A percentile compares a stretch with the other conserved stretches of the same genome.
phyloP scores from a whole-genome alignment of 73 alveolate genomes.

The Tetrahymena borealis region DNA sequence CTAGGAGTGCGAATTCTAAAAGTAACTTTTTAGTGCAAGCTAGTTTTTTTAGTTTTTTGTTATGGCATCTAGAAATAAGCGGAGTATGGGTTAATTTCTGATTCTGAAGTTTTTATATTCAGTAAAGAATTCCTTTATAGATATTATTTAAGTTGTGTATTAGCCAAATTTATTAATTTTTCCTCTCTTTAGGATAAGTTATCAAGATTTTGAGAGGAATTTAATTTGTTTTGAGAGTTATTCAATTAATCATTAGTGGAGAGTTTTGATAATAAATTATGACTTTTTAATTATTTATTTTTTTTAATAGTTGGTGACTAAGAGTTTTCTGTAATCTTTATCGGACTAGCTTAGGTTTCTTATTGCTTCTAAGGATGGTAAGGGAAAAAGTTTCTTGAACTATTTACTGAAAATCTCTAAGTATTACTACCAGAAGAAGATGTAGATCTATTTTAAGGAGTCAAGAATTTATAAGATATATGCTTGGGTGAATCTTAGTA shows the following conservation, averaged over 20 bases:
- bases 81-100: too few relatives aligned
- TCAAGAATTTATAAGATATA: background rate
- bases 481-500: background rate
- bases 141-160: background rate
- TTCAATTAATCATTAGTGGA: background rate
- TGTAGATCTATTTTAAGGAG: background rate
- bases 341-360: background rate
- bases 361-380: background rate
- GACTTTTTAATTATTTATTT: background rate
- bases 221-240: background rate
- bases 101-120: too few relatives aligned
- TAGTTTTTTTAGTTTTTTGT: too few relatives aligned
- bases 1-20: too few relatives aligned
- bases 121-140: too few relatives aligned
- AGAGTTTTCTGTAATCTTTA: background rate
- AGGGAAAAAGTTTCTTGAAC: background rate
- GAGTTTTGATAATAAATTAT: background rate
- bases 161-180: background rate
- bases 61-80: too few relatives aligned
- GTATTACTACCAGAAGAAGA: background rate
- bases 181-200: background rate
- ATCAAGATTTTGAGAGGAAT: background rate
- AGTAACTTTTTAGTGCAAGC: too few relatives aligned
- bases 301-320: background rate
- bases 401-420: background rate